phyloP scores from a whole-genome alignment of 2,329 filamentous ascomycete genomes.

The Metarhizium guizhouense region DNA sequence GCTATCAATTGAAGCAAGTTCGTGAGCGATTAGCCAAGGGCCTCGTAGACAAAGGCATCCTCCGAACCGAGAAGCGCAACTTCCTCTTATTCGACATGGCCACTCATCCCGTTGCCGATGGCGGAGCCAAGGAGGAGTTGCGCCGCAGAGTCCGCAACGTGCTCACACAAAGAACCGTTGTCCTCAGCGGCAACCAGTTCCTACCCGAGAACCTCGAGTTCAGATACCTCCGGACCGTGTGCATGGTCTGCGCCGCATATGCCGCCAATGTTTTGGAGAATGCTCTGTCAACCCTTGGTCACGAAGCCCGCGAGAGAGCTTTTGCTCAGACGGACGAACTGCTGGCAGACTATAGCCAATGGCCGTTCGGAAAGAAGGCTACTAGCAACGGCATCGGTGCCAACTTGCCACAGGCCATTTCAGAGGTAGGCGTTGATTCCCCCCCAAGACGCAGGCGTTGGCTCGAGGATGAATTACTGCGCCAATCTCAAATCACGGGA shows the following conservation, averaged over 20 bases:
- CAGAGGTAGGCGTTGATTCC: conserved; percentile 44
- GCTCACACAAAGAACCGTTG: conserved; percentile 87
- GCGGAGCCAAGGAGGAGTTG: conserved; percentile 96
- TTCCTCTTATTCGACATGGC: conserved; percentile 99
- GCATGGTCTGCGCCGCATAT: conserved; percentile 97
- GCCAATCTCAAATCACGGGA: neutral
- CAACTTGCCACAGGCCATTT: conserved; percentile 79
- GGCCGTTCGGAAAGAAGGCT: conserved; percentile 85
- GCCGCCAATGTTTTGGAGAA: conserved; percentile 98
- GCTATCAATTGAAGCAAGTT: conserved; percentile 98
- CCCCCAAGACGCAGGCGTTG: neutral
- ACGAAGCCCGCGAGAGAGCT: conserved; percentile 87
- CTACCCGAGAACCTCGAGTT: conserved; percentile 92
- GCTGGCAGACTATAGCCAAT: conserved; percentile 92
- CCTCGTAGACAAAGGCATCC: conserved; percentile 95
- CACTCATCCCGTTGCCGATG: conserved; percentile 92
- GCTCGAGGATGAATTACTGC: too few relatives aligned
- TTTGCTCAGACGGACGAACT: conserved; percentile 97
- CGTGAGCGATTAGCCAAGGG: conserved; percentile 95
- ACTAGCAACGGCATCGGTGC: conserved; percentile 76
- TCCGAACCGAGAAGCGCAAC: conserved; percentile 98
- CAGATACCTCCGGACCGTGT: conserved; percentile 80
- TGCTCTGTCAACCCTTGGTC: conserved; percentile 84
- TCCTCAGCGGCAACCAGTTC: conserved; percentile 78
- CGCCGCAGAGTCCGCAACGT: conserved; percentile 85